Evolutionary conservation across 179 eudicot genomes (phyloP).

Genomic region (Camellia oleifera): DNA sequence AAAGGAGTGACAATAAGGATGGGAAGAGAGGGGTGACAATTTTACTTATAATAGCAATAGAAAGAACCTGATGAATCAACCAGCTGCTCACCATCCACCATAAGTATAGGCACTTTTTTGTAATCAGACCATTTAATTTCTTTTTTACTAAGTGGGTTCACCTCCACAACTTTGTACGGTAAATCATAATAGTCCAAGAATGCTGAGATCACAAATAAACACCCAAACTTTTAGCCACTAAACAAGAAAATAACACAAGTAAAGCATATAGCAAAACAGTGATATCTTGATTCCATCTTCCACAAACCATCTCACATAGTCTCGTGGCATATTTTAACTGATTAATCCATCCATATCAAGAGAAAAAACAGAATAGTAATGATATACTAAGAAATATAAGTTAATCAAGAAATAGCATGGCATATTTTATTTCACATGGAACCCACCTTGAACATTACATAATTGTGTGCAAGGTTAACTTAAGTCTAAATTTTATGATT

Average conservation of each 20-base stretch:
- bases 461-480: too few relatives aligned
- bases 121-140: constrained; percentile 97
- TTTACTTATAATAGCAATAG: not conserved
- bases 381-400: not conserved
- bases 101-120: constrained; percentile 87
- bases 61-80: constrained; percentile 85
- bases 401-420: not conserved
- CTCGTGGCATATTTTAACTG: not conserved
- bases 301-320: not conserved
- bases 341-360: not conserved
- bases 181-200: constrained; percentile 84
- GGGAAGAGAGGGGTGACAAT: not conserved
- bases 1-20: not conserved
- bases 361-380: not conserved
- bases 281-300: not conserved
- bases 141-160: constrained; percentile 88
- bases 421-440: too few relatives aligned
- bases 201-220: constrained; percentile 45
- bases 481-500: too few relatives aligned
- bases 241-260: not conserved
- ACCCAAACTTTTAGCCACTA: constrained; percentile 5
- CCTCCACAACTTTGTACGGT: constrained; percentile 94
- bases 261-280: not conserved
- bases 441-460: too few relatives aligned
- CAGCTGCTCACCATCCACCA: constrained; percentile 83